Percentiles rank a stretch among this genome's conserved stretches.
Conservation (phyloP, 805 yeast genomes). For the Babjeviella inositovora region DNA sequence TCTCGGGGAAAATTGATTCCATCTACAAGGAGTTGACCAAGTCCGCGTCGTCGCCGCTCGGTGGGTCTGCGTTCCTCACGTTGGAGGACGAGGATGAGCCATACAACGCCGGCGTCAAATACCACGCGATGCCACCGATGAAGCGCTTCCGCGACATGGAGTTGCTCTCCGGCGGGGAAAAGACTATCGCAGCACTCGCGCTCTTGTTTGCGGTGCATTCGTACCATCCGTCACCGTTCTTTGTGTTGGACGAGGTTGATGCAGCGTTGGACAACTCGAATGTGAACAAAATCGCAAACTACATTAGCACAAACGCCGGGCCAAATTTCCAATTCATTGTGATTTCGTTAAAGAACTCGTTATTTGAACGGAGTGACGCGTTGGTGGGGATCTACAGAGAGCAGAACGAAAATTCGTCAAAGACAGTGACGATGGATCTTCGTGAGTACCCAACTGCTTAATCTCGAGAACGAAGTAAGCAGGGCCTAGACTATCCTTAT, state of each 20-base stretch:
- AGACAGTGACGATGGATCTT: conserved; percentile 59
- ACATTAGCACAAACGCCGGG: conserved; percentile 60
- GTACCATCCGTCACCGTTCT: conserved; percentile 86
- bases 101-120: conserved; percentile 65
- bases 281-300: conserved; percentile 75
- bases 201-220: conserved; percentile 83
- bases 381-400: conserved; percentile 88
- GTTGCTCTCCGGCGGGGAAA: conserved; percentile 89
- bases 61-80: conserved; percentile 87
- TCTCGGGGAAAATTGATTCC: conserved; percentile 53
- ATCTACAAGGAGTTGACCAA: conserved; percentile 81
- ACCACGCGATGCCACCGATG: conserved; percentile 93
- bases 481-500: too few relatives aligned
- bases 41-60: conserved; percentile 53
- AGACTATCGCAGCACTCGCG: conserved; percentile 92
- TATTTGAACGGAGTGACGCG: conserved; percentile 81
- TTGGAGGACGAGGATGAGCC: conserved; percentile 87
- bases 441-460: conserved; percentile 45
- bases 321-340: conserved; percentile 83
- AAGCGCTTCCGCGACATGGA: conserved; percentile 90
- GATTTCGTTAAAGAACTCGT: conserved; percentile 73
- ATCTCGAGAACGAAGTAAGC: too few relatives aligned
- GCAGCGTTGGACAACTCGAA: conserved; percentile 91
- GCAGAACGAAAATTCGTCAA: conserved; percentile 56
- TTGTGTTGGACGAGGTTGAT: conserved; percentile 94